A percentile compares a stretch with the other conserved stretches of the same genome.
phyloP scores from a whole-genome alignment of 345 rosid species.

The Ceriops decandra region DNA sequence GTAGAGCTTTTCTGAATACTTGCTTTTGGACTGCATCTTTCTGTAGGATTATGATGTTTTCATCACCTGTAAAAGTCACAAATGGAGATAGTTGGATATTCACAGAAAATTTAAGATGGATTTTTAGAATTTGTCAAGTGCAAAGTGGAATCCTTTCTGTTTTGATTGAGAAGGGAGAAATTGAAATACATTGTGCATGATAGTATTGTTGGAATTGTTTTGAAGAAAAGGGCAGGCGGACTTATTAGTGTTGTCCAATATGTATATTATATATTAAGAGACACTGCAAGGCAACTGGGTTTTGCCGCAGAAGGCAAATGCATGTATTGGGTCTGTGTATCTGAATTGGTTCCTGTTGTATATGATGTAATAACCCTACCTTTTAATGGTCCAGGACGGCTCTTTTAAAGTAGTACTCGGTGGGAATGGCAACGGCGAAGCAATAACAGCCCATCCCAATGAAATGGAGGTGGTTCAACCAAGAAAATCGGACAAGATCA shows the following conservation, averaged over 20 bases:
- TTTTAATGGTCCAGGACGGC: conserved; percentile 59
- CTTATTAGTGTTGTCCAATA: no score
- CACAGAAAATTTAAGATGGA: no score
- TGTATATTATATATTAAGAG: no score
- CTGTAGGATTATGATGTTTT: neutral
- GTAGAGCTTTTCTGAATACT: neutral
- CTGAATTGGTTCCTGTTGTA: neutral
- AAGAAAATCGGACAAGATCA: conserved; percentile 74
- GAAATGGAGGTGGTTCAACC: conserved; percentile 74
- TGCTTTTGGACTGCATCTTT: neutral
- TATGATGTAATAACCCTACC: neutral
- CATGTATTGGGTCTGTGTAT: neutral
- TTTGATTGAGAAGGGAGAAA: neutral
- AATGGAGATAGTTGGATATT: no score
- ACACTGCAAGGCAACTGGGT: no score
- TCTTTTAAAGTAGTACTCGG: conserved; percentile 69
- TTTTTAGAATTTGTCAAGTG: neutral
- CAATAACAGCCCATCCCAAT: conserved; percentile 35
- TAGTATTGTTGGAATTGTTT: neutral
- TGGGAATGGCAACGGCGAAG: conserved; percentile 55
- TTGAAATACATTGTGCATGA: neutral
- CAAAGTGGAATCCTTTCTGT: neutral
- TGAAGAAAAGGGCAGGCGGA: neutral
- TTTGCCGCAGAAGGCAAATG: neutral
- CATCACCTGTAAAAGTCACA: neutral